A percentile compares a stretch with the other conserved stretches of the same genome.
Conservation (phyloP, 2,329 filamentous ascomycete genomes). For the Botrytis deweyae region DNA sequence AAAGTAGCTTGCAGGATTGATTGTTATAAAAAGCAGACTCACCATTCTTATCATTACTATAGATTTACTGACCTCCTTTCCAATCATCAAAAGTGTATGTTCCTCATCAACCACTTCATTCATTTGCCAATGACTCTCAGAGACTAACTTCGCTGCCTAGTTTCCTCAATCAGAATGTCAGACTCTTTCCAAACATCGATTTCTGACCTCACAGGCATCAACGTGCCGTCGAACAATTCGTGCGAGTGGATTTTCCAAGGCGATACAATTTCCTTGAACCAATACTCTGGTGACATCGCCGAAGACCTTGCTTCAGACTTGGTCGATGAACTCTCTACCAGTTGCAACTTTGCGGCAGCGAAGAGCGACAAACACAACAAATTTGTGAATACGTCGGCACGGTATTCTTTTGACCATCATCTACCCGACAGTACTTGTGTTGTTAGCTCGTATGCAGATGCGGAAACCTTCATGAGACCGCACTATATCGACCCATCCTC, state of each 20-base stretch:
- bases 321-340: too few relatives aligned
- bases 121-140: neutral
- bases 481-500: neutral
- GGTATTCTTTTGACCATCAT: neutral
- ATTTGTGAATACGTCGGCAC: neutral
- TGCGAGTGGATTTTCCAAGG: constrained; percentile 11
- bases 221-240: neutral
- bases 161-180: neutral
- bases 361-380: neutral
- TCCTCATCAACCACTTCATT: neutral
- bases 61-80: neutral
- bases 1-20: neutral
- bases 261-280: neutral
- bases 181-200: neutral
- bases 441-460: constrained; percentile 4
- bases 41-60: neutral
- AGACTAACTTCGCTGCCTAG: neutral
- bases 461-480: neutral
- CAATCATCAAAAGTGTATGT: neutral
- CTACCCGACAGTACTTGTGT: neutral
- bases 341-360: neutral
- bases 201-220: neutral
- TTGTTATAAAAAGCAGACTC: neutral
- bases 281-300: neutral
- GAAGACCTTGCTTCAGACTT: neutral